A percentile compares a stretch with the other conserved stretches of the same genome.
These are phyloP conservation scores for Emericellopsis atlantica DNA, from an alignment of 2,329 filamentous ascomycete genomes.

Conservation along the genomic window DNA sequence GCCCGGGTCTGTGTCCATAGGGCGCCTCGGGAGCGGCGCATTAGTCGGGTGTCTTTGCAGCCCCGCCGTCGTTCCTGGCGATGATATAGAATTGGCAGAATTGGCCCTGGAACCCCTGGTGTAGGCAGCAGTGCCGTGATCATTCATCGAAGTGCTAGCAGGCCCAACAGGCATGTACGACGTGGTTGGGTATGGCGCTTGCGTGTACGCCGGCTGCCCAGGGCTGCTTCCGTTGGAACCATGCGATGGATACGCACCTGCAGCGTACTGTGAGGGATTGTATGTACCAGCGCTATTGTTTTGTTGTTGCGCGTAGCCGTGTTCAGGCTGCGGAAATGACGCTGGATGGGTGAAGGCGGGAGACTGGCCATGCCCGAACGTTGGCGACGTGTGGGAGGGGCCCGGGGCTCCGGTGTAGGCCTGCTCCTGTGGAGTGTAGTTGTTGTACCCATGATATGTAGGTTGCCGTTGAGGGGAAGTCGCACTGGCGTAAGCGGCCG, in stretches of 20 bases:
- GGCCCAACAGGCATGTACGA: constrained; percentile 39
- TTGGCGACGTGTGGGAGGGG: constrained; percentile 18
- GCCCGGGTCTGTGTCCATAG: constrained; percentile 28
- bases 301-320: constrained; percentile 5
- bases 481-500: constrained; percentile 42
- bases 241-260: constrained; percentile 19
- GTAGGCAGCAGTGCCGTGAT: constrained; percentile 7
- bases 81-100: constrained; percentile 25
- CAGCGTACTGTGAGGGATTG: constrained; percentile 19
- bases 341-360: constrained; percentile 20
- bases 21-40: constrained; percentile 43
- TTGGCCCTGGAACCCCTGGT: constrained; percentile 32
- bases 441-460: constrained; percentile 33
- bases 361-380: constrained; percentile 16
- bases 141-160: constrained; percentile 31
- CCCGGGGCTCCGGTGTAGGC: constrained; percentile 11
- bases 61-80: constrained; percentile 31
- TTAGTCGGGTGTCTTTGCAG: constrained; percentile 46
- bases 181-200: constrained; percentile 37
- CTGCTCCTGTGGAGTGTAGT: constrained; percentile 25
- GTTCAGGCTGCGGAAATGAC: constrained; percentile 10
- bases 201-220: constrained; percentile 18
- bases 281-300: constrained; percentile 24
- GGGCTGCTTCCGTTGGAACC: constrained; percentile 25
- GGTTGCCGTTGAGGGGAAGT: constrained; percentile 34